Base-by-base conservation (phyloP, 768 basidiomycete species). In the Amanita inopinata region DNA sequence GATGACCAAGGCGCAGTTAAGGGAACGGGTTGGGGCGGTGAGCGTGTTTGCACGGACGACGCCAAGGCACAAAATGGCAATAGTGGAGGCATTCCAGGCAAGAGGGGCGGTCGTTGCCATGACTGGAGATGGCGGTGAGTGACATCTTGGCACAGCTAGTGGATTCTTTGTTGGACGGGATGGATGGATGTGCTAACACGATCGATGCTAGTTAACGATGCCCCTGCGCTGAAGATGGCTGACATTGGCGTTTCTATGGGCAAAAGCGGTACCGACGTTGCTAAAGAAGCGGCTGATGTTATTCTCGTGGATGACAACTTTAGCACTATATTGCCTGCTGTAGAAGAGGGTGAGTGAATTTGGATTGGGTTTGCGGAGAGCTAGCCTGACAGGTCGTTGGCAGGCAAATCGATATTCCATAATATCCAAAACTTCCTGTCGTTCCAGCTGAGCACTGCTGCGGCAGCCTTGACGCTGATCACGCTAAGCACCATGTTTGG, bases 201-300 rank as follows among this genome's bases (percentile, higher is more conserved):
- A 24, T 49, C 9, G 7, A 35, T 35, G 36, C 37, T 37, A 71
- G 93, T 97, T 11, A 98, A 98, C 58, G 94, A 98, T 52, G 92
- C 94, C 0, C 94, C 93, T 2, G 93, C 94, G 30, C 66, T 97
- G 47, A 96, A 93, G 63, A 90, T 91, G 89, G 93, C 94, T 2
- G 93, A 97, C 57, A 96, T 98, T 53, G 94, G 94, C 9, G 78
- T 98, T 40, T 88, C 90, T 28, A 98, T 98, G 94, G 94, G 94
- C 45, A 90, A 87, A 63, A 89, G 86, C 48, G 94, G 94, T n/a
- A 96, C 94, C 14, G 94, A 98, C 57, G 94, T 98, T 8, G 92
- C 94, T 18, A 98, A 98, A 62, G 94, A 97, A 63, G 93, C 93
- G 6, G 93, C 94, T 5, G 91, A 98, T 63, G 81, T 92, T 53